phyloP scores from a whole-genome alignment of 2,329 filamentous ascomycete species.

The Clathrospora elynae region DNA sequence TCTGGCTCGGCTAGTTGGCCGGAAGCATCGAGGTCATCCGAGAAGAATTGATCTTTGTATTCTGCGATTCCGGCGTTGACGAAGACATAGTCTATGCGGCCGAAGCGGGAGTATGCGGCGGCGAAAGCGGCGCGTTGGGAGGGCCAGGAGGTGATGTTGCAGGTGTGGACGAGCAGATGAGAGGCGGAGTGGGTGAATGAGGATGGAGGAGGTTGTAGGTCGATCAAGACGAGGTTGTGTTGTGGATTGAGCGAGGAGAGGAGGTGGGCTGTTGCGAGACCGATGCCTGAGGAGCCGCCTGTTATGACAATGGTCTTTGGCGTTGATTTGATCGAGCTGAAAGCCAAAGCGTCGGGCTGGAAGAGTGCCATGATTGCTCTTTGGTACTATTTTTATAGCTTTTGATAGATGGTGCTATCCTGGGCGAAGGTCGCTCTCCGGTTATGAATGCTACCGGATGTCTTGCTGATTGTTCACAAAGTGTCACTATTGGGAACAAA shows the following conservation, averaged over 20 bases:
- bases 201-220: conserved; percentile 45
- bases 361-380: conserved; percentile 33
- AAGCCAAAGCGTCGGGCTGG: conserved; percentile 23
- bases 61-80: conserved; percentile 58
- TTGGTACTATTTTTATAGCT: no score
- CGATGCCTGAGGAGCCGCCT: conserved; percentile 50
- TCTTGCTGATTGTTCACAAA: no score
- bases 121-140: conserved; percentile 54
- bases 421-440: no score
- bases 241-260: conserved; percentile 46
- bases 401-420: background rate
- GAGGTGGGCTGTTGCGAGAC: conserved; percentile 49
- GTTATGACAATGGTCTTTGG: conserved; percentile 48
- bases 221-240: conserved; percentile 52
- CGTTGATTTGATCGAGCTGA: conserved; percentile 29
- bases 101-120: conserved; percentile 49
- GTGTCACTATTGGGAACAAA: background rate
- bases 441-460: no score
- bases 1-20: conserved; percentile 55
- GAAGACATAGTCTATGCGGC: conserved; percentile 54
- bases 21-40: conserved; percentile 49
- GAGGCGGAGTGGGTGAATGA: conserved; percentile 35
- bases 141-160: conserved; percentile 55
- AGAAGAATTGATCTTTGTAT: conserved; percentile 57
- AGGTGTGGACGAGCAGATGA: conserved; percentile 46